A percentile compares a stretch with the other conserved stretches of the same genome.
Conservation (phyloP, 768 basidiomycete genomes). For the Suillus ampliporus region DNA sequence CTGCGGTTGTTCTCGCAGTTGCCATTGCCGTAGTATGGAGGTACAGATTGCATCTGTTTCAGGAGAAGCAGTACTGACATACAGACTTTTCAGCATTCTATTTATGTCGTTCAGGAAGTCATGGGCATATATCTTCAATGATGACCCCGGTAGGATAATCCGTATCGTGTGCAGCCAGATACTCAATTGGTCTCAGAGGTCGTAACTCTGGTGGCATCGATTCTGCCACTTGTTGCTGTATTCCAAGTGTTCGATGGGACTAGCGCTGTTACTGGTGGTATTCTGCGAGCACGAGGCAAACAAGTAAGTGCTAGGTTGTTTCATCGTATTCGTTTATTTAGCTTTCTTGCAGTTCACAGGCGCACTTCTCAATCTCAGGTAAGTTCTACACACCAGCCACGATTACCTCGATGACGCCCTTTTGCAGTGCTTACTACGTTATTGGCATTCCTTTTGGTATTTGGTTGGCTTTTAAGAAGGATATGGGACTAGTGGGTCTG, state of each 20-base stretch:
- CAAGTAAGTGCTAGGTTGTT: constrained; percentile 49
- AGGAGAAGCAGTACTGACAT: constrained; percentile 1
- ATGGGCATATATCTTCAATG: constrained; percentile 81
- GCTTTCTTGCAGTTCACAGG: constrained; percentile 57
- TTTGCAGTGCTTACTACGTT: constrained; percentile 72
- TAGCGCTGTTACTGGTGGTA: constrained; percentile 68
- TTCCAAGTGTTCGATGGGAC: constrained; percentile 89
- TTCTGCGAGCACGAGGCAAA: constrained; percentile 84
- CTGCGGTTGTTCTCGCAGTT: constrained; percentile 70
- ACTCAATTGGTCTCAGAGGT: constrained; percentile 45
- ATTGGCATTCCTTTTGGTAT: constrained; percentile 85
- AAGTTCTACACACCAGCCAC: background rate
- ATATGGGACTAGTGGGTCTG: constrained; percentile 70
- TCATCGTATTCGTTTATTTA: background rate
- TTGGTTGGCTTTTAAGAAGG: constrained; percentile 69
- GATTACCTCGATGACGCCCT: background rate
- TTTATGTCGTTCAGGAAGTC: constrained; percentile 66
- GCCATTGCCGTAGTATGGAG: constrained; percentile 66
- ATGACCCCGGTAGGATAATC: constrained; percentile 54
- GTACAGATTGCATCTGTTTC: constrained; percentile 36
- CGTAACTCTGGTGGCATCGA: constrained; percentile 52
- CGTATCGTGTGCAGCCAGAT: background rate
- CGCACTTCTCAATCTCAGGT: constrained; percentile 55
- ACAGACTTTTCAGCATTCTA: constrained; percentile 44
- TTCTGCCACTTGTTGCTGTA: constrained; percentile 76